Evolutionary conservation across 805 yeast genomes (phyloP), one percentile per base, ranked within the genome.

Genomic region (Metschnikowia kofuensis): DNA sequence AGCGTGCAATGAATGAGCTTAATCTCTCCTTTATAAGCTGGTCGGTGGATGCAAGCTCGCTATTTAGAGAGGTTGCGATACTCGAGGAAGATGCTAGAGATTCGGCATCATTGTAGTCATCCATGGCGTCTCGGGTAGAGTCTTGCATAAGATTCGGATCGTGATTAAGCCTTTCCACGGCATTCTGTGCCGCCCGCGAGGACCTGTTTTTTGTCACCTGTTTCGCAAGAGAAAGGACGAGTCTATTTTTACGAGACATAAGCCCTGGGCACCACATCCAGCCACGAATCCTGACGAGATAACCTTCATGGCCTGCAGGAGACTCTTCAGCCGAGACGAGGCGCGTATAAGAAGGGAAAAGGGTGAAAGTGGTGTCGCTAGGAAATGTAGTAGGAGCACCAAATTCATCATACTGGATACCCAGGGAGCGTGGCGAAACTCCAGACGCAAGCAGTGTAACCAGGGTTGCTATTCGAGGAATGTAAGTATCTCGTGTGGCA

Each of bases 211-310:
- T 79, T 0, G 83, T 78, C 43, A 87, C 69, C 63, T 87, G 89
- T 51, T 80, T 80, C 3, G 89, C 88, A 39, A 89, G 66, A 0
- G 89, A 76, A 21, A 86, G 63, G 31, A 91, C 71, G 39, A 91
- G 63, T 49, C 84, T 70, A 64, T 89, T 89, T 59, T 85, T 89
- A 38, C 95, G 72, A 30, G 79, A 77, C 74, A 82, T 78, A 8
- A 77, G 70, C 0, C 95, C 95, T 0, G 90, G 89, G 38, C 87
- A 74, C 10, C 80, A 75, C 28, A 86, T 68, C 78, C 87, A 80
- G 7, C 97, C 96, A 39, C 87, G 75, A 2, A 91, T 80, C 34
- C 82, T 81, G 36, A 78, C 77, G 53, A 72, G 80, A 44, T 70
- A 73, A 83, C 73, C 62, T 76, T 28, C 45, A 12, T 36, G 26